A percentile compares a stretch with the other conserved stretches of the same genome.
Conservation (phyloP, 345 rosid species). For the Citrus trifoliata region DNA sequence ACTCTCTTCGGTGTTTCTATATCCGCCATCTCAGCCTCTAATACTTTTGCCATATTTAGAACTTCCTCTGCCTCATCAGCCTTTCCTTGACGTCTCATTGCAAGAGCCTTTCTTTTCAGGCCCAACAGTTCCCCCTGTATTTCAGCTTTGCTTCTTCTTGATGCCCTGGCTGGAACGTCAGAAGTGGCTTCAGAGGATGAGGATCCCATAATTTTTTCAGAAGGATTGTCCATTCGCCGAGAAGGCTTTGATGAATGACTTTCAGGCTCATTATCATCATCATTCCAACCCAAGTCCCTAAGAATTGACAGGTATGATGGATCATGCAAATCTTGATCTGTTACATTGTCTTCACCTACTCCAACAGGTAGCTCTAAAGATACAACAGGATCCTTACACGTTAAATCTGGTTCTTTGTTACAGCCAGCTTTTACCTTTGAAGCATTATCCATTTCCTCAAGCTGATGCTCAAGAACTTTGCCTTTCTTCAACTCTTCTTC, state of each 20-base stretch:
- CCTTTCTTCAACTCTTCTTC: conserved; percentile 72
- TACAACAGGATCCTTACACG: conserved; percentile 21
- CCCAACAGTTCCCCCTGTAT: conserved; percentile 82
- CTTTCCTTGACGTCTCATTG: conserved; percentile 75
- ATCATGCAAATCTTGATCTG: conserved; percentile 69
- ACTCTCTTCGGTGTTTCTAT: conserved; percentile 49
- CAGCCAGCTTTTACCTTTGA: conserved; percentile 31
- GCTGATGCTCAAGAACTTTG: conserved; percentile 59
- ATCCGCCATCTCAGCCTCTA: conserved; percentile 61
- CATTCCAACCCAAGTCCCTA: conserved; percentile 67
- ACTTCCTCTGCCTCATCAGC: conserved; percentile 75
- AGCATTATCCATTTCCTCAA: conserved; percentile 55
- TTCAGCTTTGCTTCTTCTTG: conserved; percentile 66
- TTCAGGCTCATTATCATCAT: conserved; percentile 35
- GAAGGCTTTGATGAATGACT: conserved; percentile 20
- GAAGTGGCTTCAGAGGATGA: conserved; percentile 22
- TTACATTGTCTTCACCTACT: conserved; percentile 51
- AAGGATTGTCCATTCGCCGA: conserved; percentile 21
- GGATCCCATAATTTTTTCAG: conserved; percentile 17
- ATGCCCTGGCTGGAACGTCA: conserved; percentile 17
- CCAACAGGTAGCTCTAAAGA: conserved; percentile 27
- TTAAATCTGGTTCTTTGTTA: conserved; percentile 20
- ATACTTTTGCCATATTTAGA: conserved; percentile 47
- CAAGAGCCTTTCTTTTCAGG: conserved; percentile 76
- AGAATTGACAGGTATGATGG: conserved; percentile 56